phyloP scores from a whole-genome alignment of 139 green algal genomes.

The Chlorella sp. region DNA sequence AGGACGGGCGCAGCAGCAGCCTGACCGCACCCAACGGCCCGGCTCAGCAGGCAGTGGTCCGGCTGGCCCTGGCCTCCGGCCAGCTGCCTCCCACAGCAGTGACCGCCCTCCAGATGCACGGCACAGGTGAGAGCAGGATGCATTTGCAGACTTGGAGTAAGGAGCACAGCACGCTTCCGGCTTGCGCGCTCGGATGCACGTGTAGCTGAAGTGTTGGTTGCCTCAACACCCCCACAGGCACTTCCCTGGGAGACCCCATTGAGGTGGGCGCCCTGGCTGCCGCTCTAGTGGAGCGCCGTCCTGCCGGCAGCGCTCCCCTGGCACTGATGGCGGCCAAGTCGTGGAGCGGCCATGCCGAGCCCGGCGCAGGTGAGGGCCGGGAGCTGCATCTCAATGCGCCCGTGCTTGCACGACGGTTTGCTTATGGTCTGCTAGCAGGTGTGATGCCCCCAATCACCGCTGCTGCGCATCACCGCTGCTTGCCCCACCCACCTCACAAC shows the following conservation, averaged over 20 bases:
- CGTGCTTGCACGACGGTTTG: no score
- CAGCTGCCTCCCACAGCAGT: neutral
- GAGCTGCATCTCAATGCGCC: no score
- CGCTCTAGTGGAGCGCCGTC: slow-evolving; percentile 33
- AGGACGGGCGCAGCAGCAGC: slow-evolving; percentile 66
- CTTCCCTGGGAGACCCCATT: slow-evolving; percentile 46
- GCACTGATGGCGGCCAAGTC: slow-evolving; percentile 55
- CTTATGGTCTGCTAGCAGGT: no score
- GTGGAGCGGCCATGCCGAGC: slow-evolving; percentile 55
- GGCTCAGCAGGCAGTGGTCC: slow-evolving; percentile 58
- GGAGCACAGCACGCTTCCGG: neutral
- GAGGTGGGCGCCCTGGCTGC: slow-evolving; percentile 65
- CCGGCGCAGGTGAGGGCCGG: slow-evolving; percentile 33
- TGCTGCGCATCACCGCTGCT: no score
- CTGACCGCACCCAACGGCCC: slow-evolving; percentile 74
- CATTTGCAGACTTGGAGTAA: no score
- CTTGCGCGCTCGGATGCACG: neutral
- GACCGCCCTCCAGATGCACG: slow-evolving; percentile 51
- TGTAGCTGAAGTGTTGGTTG: neutral
- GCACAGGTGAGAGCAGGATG: slow-evolving; percentile 49
- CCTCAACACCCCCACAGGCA: slow-evolving; percentile 52
- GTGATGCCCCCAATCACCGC: no score
- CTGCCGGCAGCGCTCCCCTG: slow-evolving; percentile 39
- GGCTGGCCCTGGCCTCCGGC: slow-evolving; percentile 35
- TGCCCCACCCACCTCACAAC: no score